Evolutionary conservation across 768 basidiomycete species (phyloP), one percentile per base, ranked within the genome.

Genomic region (Pisolithus microcarpus): DNA sequence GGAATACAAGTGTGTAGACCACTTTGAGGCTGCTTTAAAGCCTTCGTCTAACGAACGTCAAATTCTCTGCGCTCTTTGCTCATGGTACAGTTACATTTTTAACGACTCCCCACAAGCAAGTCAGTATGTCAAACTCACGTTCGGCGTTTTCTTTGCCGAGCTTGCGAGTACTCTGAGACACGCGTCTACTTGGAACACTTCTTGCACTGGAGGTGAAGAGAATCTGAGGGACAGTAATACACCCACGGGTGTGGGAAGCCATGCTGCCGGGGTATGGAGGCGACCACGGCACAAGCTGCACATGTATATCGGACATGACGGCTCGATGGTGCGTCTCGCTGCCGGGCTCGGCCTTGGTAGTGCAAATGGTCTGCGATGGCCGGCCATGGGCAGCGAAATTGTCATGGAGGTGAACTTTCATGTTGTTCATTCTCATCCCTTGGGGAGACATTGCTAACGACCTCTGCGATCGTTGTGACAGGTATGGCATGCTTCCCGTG

Each of bases 1-100:
- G 78, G 80, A 82, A 60, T 81, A 82, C 52, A 76, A 69, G 51
- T 83, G 70, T 70, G 66, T 63, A 7, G 15, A 36, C 3, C 1
- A 10, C 6, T 19, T 44, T 40, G 44, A 38, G 26, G 26, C 10
- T 21, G 34, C 39, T 23, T 38, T 11, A 15, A 15, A 34, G 5
- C 4, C 10, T 34, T 4, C 34, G 13, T 34, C 34, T 34, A 34
- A 34, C 34, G 13, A 13, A 34, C 34, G 34, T 15, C 13, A 15
- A 34, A 34, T 6, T 10, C 34, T 15, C 13, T 30, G 34, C 34
- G 13, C 34, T 11, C 4, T 34, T 34, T 11, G 34, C 42, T 42
- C 57, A 46, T 56, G 26, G 9, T 44, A 15, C 55, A 77, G 76
- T 45, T 78, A 78, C 56, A 75, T 78, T 57, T 78, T 74, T 72